Evolutionary conservation across 805 yeast species (phyloP), one percentile per base, ranked within the genome.

Genomic region (Helenozyma rhizophorensis): DNA sequence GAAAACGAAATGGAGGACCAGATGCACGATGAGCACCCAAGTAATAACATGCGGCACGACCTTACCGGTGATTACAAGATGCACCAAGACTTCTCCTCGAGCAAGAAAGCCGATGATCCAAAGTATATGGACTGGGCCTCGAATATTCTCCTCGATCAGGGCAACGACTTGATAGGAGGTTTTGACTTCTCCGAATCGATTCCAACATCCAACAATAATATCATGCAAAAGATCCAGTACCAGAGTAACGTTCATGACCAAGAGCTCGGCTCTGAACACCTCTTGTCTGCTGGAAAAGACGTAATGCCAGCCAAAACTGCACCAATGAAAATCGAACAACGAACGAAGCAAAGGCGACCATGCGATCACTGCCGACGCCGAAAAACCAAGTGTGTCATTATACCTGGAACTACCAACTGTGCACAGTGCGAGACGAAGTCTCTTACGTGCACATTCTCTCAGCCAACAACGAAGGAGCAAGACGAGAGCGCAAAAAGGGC

Each of bases 281-380:
- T n/a, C n/a, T n/a, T n/a, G n/a, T n/a, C n/a, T n/a, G n/a, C n/a
- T n/a, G n/a, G n/a, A n/a, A n/a, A n/a, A n/a, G n/a, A n/a, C n/a
- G n/a, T n/a, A n/a, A n/a, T n/a, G n/a, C n/a, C n/a, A n/a, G n/a
- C n/a, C n/a, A n/a, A n/a, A n/a, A n/a, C n/a, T n/a, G n/a, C n/a
- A n/a, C n/a, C n/a, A n/a, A n/a, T n/a, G n/a, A n/a, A n/a, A n/a
- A n/a, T n/a, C n/a, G 19, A 17, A 17, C 19, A 17, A 5, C 18
- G 16, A 4, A 24, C 67, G 4, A 72, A 71, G 36, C 74, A 68
- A 43, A 59, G 74, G 14, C 61, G 77, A 22, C 90, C 94, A 1
- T 88, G 96, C 53, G 95, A 85, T 51, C 86, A 80, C 45, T 89
- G 97, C 56, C 68, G 94, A 25, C 65, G 88, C 37, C 68, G 89